Percentiles rank a stretch among this genome's conserved stretches.
These are phyloP conservation scores for Schizonepeta tenuifolia DNA, from an alignment of 257 asterid genomes.

Conservation along the genomic window DNA sequence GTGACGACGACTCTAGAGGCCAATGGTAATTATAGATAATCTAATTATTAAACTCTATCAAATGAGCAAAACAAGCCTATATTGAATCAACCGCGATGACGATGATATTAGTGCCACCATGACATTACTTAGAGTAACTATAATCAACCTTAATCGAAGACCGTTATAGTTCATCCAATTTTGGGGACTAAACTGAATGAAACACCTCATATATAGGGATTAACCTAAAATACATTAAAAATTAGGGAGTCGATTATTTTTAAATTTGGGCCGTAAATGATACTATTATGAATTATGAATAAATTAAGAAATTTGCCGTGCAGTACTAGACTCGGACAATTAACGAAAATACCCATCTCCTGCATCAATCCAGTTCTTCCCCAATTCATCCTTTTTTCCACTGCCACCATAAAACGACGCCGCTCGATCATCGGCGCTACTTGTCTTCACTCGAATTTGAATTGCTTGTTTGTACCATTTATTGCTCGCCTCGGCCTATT, in stretches of 20 bases:
- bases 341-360: conserved; percentile 34
- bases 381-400: conserved; percentile 33
- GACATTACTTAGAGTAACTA: no score
- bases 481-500: conserved; percentile 18
- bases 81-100: no score
- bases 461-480: background rate
- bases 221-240: background rate
- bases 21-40: no score
- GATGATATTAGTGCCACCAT: no score
- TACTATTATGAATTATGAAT: background rate
- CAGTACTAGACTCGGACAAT: conserved; percentile 14
- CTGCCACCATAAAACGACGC: conserved; percentile 34
- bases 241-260: background rate
- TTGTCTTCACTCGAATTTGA: conserved; percentile 18
- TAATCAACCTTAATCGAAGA: background rate
- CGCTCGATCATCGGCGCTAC: conserved; percentile 35
- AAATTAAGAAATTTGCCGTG: conserved; percentile 6
- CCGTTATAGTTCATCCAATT: background rate
- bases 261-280: background rate
- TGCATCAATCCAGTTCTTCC: conserved; percentile 32
- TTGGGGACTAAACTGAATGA: background rate
- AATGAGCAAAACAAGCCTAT: no score
- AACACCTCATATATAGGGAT: background rate
- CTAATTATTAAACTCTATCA: no score
- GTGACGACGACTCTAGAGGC: no score